Evolutionary conservation across 371 early-diverging fungal species (phyloP).

Genomic region (Batkoa obscura): DNA sequence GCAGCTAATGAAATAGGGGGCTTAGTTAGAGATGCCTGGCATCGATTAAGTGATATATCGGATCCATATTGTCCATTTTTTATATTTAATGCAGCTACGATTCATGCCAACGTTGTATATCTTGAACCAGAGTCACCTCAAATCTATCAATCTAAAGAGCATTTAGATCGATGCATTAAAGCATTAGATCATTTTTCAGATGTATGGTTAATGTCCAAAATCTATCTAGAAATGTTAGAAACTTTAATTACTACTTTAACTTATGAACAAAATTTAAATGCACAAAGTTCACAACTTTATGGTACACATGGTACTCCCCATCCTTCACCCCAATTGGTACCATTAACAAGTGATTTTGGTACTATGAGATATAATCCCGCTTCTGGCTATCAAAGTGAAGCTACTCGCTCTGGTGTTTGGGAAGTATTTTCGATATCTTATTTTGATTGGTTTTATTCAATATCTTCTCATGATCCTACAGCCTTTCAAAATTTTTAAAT

Average conservation of each 20-base stretch:
- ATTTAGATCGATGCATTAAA: not conserved
- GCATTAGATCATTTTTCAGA: not conserved
- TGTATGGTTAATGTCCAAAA: conserved; percentile 1
- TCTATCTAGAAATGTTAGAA: conserved; percentile 2
- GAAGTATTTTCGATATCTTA: conserved; percentile 2
- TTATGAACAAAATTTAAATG: no score
- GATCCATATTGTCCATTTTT: conserved; percentile 3
- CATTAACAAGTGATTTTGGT: no score
- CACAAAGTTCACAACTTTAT: no score
- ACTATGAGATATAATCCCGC: no score
- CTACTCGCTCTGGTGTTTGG: not conserved
- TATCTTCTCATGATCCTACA: not conserved
- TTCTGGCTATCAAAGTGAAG: no score
- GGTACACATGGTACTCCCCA: no score
- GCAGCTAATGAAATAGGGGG: conserved; percentile 1
- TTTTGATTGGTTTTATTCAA: conserved; percentile 4
- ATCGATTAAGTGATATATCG: not conserved
- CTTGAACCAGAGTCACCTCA: not conserved
- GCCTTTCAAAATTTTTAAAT: no score
- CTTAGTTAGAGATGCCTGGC: not conserved
- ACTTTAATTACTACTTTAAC: not conserved
- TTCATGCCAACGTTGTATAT: not conserved
- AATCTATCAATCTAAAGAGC: not conserved
- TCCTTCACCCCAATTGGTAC: no score
- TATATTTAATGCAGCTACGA: conserved; percentile 5